A percentile compares a stretch with the other conserved stretches of the same genome.
These are phyloP conservation scores for Pelargonium myrrhifolium DNA, from an alignment of 441 rosid genomes.

Conservation along the genomic window DNA sequence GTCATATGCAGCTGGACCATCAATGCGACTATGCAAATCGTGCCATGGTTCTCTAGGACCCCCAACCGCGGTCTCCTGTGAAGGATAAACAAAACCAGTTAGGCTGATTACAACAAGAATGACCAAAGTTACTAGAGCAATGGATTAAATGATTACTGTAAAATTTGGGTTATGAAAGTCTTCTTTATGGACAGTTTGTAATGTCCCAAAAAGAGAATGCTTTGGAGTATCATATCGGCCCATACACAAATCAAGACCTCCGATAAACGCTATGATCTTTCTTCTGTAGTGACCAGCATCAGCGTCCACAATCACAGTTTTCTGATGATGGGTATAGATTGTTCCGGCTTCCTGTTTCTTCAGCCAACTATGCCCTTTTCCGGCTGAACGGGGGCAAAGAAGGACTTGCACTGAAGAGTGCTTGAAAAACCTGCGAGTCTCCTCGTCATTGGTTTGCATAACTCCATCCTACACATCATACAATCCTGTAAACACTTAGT, in stretches of 20 bases:
- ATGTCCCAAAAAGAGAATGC: conserved; percentile 68
- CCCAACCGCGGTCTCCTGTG: conserved; percentile 49
- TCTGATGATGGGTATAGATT: conserved; percentile 95
- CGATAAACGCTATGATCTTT: conserved; percentile 85
- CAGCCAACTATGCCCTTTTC: conserved; percentile 76
- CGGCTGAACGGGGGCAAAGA: conserved; percentile 84
- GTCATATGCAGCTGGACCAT: conserved; percentile 99
- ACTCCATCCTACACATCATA: conserved; percentile 66
- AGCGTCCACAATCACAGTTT: conserved; percentile 84
- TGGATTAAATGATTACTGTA: conserved; percentile 40
- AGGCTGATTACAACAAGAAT: conserved; percentile 10
- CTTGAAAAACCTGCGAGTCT: conserved; percentile 87
- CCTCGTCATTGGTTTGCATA: conserved; percentile 93
- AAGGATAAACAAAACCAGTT: background rate
- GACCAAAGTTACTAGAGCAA: background rate
- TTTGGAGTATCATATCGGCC: conserved; percentile 91
- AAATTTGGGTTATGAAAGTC: conserved; percentile 89
- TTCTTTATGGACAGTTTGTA: conserved; percentile 64
- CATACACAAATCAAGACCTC: conserved; percentile 95
- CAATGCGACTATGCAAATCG: conserved; percentile 79
- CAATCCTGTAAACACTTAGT: background rate
- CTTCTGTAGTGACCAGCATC: conserved; percentile 69
- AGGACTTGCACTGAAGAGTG: conserved; percentile 84
- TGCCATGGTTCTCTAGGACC: conserved; percentile 97
- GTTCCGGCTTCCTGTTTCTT: conserved; percentile 96